Evolutionary conservation across 805 yeast genomes (phyloP).

Genomic region (Kockiozyma suomiensis): DNA sequence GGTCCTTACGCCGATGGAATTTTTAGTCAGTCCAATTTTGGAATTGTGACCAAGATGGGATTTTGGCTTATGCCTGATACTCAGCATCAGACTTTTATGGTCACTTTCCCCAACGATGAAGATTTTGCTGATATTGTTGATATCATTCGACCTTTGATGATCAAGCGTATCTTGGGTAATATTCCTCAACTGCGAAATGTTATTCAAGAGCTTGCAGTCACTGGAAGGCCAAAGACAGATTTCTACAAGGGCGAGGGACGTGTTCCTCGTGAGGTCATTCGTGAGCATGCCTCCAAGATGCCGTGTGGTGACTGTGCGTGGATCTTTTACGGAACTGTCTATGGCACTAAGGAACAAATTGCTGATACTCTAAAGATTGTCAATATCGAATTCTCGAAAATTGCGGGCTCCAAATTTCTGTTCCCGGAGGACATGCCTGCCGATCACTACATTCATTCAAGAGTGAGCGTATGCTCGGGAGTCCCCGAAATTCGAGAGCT

Average conservation of each 20-base stretch:
- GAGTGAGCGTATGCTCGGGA: conserved; percentile 10
- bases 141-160: conserved; percentile 1
- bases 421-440: conserved; percentile 4
- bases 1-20: conserved; percentile 14
- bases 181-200: conserved; percentile 12
- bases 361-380: not conserved
- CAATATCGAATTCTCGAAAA: not conserved
- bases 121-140: conserved; percentile 8
- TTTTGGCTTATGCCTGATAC: conserved; percentile 15
- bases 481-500: conserved; percentile 10
- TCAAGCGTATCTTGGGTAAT: not conserved
- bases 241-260: conserved; percentile 3
- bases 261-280: conserved; percentile 7
- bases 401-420: not conserved
- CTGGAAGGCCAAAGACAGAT: not conserved
- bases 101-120: conserved; percentile 8
- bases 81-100: conserved; percentile 10
- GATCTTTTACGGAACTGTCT: conserved; percentile 6
- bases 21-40: conserved; percentile 12
- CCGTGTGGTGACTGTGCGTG: conserved; percentile 12
- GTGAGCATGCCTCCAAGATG: conserved; percentile 5
- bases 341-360: not conserved
- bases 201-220: conserved; percentile 11
- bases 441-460: conserved; percentile 6
- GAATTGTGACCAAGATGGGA: conserved; percentile 17